phyloP scores from a whole-genome alignment of 2,329 filamentous ascomycete genomes.

The Neoscytalidium dimidiatum region DNA sequence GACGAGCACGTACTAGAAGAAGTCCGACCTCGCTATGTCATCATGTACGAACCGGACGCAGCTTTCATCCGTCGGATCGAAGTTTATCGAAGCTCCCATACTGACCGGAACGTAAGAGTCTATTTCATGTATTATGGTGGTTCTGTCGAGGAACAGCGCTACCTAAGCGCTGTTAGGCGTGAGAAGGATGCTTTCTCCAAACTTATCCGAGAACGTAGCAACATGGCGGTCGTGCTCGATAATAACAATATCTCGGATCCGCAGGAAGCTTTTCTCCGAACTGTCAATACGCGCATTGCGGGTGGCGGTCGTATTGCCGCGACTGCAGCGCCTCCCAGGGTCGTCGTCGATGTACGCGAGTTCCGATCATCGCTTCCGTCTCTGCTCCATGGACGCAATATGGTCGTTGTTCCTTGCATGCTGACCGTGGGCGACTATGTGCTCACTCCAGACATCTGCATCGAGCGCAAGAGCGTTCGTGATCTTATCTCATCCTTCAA shows the following conservation, averaged over 20 bases:
- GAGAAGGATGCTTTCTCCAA: slow-evolving; percentile 97
- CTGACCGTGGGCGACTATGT: slow-evolving; percentile 97
- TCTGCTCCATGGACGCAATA: slow-evolving; percentile 82
- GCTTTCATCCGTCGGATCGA: slow-evolving; percentile 93
- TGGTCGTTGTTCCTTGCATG: slow-evolving; percentile 91
- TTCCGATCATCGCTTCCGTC: slow-evolving; percentile 92
- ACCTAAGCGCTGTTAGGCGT: slow-evolving; percentile 82
- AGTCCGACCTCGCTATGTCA: slow-evolving; percentile 86
- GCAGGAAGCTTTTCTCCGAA: slow-evolving; percentile 89
- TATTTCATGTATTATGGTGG: slow-evolving; percentile 97
- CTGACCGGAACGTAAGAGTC: slow-evolving; percentile 82
- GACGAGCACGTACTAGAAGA: slow-evolving; percentile 97
- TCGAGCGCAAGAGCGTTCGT: slow-evolving; percentile 90
- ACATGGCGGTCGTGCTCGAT: slow-evolving; percentile 85
- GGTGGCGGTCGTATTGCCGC: slow-evolving; percentile 83
- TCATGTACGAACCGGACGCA: slow-evolving; percentile 98
- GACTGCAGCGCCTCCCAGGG: slow-evolving; percentile 82
- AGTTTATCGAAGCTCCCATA: slow-evolving; percentile 93
- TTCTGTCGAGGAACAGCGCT: slow-evolving; percentile 93
- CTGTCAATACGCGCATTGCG: slow-evolving; percentile 94
- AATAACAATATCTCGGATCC: slow-evolving; percentile 74
- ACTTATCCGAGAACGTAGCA: slow-evolving; percentile 89
- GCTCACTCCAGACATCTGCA: slow-evolving; percentile 83
- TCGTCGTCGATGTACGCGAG: slow-evolving; percentile 94
- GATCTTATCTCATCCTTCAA: slow-evolving; percentile 91